Percentiles rank a stretch among this genome's conserved stretches.
phyloP scores from a whole-genome alignment of 75 land plant genomes.

The Selaginella tamariscina region DNA sequence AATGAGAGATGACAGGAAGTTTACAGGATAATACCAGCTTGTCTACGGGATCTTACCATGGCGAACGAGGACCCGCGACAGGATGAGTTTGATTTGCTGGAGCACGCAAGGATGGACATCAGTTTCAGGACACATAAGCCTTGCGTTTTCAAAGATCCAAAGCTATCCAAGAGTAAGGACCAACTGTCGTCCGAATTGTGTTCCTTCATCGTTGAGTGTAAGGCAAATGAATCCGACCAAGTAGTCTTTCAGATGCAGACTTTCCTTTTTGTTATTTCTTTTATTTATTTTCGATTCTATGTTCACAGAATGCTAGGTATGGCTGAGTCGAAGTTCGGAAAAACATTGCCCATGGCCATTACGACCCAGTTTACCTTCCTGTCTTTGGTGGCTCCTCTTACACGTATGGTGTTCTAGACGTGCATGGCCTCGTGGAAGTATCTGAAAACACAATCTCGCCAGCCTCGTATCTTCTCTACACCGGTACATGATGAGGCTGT shows the following conservation, averaged over 20 bases:
- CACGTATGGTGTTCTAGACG: slow-evolving; percentile 3
- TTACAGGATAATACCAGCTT: background rate
- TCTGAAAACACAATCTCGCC: background rate
- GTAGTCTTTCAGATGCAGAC: background rate
- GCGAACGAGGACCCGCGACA: too few species aligned
- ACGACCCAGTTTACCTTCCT: slow-evolving; percentile 3
- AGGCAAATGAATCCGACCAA: slow-evolving; percentile 3
- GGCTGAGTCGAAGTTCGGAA: background rate
- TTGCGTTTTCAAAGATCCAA: slow-evolving; percentile 2
- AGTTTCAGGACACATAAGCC: background rate
- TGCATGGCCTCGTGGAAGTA: slow-evolving; percentile 1
- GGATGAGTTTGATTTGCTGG: background rate
- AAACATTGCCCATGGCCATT: background rate
- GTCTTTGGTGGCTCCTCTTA: slow-evolving; percentile 1
- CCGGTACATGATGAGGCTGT: slow-evolving; percentile 3
- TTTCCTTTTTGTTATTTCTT: background rate
- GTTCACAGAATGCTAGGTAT: background rate
- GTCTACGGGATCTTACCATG: background rate
- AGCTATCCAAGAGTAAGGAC: background rate
- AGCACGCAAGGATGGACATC: background rate
- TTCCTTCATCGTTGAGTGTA: background rate
- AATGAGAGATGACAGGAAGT: slow-evolving; percentile 3
- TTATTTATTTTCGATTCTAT: background rate
- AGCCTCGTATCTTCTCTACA: background rate
- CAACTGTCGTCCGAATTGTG: background rate